phyloP scores from a whole-genome alignment of 2,329 filamentous ascomycete genomes.

The Ophiostoma triangulosporum region DNA sequence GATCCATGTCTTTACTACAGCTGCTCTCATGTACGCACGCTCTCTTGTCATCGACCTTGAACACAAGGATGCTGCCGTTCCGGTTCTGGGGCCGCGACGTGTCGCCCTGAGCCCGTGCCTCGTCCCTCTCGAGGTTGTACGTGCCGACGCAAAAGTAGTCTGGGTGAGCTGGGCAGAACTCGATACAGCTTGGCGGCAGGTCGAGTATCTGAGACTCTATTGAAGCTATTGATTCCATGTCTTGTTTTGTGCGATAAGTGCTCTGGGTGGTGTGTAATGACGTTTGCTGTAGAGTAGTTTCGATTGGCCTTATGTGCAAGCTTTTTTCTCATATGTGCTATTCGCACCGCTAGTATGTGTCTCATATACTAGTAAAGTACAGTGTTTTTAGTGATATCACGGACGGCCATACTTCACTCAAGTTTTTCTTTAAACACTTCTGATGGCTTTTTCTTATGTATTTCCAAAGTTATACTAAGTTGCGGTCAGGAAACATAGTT shows the following conservation, averaged over 20 bases:
- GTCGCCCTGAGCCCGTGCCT: constrained; percentile 16
- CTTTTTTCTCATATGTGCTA: too few species aligned
- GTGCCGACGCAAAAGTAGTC: constrained; percentile 69
- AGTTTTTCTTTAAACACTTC: too few species aligned
- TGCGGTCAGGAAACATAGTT: too few species aligned
- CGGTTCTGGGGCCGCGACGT: constrained; percentile 42
- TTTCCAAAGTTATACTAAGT: too few species aligned
- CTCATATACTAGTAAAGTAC: too few species aligned
- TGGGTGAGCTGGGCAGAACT: constrained; percentile 51
- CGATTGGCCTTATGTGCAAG: too few species aligned
- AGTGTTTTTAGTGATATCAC: too few species aligned
- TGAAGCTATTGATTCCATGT: constrained; percentile 23
- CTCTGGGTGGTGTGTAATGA: neutral
- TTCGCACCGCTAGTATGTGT: too few species aligned
- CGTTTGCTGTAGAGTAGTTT: too few species aligned
- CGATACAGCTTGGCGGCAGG: constrained; percentile 64
- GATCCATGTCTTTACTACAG: neutral
- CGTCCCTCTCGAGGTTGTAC: constrained; percentile 54
- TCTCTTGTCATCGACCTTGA: constrained; percentile 35
- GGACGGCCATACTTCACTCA: too few species aligned
- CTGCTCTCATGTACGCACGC: constrained; percentile 33
- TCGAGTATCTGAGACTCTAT: constrained; percentile 41
- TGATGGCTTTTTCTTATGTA: too few species aligned
- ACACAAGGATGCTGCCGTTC: constrained; percentile 61
- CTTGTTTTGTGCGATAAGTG: neutral